A percentile compares a stretch with the other conserved stretches of the same genome.
Conservation (phyloP, 2,329 filamentous ascomycete genomes). For the Penicillium sp. region DNA sequence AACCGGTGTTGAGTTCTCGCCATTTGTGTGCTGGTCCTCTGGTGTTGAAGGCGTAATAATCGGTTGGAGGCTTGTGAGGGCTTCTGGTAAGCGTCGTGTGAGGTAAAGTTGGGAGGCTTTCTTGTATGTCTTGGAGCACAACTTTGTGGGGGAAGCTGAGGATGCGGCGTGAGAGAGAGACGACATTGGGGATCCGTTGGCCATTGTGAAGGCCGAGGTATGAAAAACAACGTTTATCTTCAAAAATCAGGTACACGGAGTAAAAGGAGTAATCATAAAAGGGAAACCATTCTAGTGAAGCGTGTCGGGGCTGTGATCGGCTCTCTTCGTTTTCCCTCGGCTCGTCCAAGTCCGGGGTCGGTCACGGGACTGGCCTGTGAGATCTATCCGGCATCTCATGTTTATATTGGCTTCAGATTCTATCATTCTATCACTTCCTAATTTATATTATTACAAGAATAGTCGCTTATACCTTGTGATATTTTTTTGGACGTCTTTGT, state of each 20-base stretch:
- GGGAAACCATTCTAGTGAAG: not conserved
- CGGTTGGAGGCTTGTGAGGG: conserved; percentile 78
- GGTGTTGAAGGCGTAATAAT: conserved; percentile 64
- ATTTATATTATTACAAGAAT: no score
- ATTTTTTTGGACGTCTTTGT: no score
- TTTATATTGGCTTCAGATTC: not conserved
- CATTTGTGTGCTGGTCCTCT: conserved; percentile 43
- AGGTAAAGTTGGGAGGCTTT: conserved; percentile 93
- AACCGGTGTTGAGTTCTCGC: conserved; percentile 50
- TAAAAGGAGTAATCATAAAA: not conserved
- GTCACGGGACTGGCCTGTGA: conserved; percentile 33
- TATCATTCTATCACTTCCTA: not conserved
- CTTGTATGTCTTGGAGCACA: conserved; percentile 84
- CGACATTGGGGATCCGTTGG: conserved; percentile 33
- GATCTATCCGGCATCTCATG: not conserved
- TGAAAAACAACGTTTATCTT: not conserved
- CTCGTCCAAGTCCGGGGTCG: conserved; percentile 35
- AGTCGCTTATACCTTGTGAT: no score
- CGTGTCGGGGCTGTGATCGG: conserved; percentile 19
- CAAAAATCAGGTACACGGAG: not conserved
- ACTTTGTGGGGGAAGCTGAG: conserved; percentile 62
- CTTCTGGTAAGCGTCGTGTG: conserved; percentile 88
- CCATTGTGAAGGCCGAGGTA: conserved; percentile 23
- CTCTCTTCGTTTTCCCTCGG: conserved; percentile 36
- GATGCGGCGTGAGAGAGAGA: conserved; percentile 62